Conservation (phyloP, 306 rosid species). For the Cicer pinnatifidum region DNA sequence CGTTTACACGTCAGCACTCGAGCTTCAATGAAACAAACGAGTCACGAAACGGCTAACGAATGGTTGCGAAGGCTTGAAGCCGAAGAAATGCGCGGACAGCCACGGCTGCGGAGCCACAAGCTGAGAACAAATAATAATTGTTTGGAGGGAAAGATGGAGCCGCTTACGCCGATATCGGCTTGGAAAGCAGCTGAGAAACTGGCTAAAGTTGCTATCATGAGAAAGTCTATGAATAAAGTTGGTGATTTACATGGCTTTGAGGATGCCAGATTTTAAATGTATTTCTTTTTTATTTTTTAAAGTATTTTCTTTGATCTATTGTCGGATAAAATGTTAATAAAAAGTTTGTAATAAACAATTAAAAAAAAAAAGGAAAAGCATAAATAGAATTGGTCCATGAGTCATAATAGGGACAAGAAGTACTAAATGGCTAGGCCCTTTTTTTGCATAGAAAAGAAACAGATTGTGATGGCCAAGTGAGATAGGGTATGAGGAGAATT, state of each 20-base stretch:
- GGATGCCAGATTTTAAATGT: constrained; percentile 82
- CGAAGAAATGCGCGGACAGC: constrained; percentile 43
- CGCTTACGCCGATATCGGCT: constrained; percentile 83
- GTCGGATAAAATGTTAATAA: constrained; percentile 27
- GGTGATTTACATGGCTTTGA: constrained; percentile 97
- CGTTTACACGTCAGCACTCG: constrained; percentile 65
- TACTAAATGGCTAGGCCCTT: constrained; percentile 66
- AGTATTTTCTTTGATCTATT: constrained; percentile 50
- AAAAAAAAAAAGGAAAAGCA: neutral
- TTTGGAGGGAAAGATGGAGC: constrained; percentile 64
- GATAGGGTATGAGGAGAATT: constrained; percentile 1
- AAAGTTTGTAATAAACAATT: neutral
- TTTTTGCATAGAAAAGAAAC: constrained; percentile 48
- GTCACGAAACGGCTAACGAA: constrained; percentile 51
- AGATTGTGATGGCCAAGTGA: constrained; percentile 44
- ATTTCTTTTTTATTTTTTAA: neutral
- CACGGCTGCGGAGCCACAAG: constrained; percentile 47
- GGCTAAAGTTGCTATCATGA: constrained; percentile 91
- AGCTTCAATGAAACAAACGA: constrained; percentile 53
- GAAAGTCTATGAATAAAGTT: constrained; percentile 94
- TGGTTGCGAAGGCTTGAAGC: constrained; percentile 62
- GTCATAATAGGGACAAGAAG: constrained; percentile 53
- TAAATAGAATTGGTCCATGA: constrained; percentile 46
- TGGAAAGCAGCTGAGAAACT: constrained; percentile 89
- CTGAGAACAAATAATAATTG: constrained; percentile 35